These are phyloP conservation scores for Pseudozyma sp. DNA, from an alignment of 1,284 basidiomycete genomes.

Conservation along the genomic window DNA sequence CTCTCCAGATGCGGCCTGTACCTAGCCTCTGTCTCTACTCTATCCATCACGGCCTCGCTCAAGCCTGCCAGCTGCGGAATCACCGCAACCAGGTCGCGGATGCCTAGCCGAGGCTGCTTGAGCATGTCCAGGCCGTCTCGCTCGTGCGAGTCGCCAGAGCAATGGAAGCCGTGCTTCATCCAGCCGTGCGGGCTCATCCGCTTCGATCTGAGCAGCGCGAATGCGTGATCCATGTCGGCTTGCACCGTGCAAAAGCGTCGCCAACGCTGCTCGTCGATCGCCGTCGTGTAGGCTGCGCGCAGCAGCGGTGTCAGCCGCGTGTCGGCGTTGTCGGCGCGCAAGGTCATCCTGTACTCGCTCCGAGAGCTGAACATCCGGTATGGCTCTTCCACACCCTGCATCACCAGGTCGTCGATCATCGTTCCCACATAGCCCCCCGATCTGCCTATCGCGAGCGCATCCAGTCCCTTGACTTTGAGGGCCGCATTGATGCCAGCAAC, in stretches of 20 bases:
- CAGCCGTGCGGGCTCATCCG: constrained; percentile 66
- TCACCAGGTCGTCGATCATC: constrained; percentile 88
- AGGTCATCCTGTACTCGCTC: constrained; percentile 86
- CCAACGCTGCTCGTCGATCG: constrained; percentile 78
- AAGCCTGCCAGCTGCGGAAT: constrained; percentile 75
- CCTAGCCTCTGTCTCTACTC: constrained; percentile 39
- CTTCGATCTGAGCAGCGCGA: constrained; percentile 72
- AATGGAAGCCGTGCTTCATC: constrained; percentile 63
- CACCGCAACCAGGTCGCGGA: constrained; percentile 71
- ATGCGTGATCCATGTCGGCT: constrained; percentile 73
- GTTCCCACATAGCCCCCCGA: constrained; percentile 87
- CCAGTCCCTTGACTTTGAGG: constrained; percentile 74
- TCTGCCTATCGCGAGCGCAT: constrained; percentile 78
- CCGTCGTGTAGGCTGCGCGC: constrained; percentile 73
- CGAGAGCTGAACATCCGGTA: constrained; percentile 94
- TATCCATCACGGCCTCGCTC: constrained; percentile 61
- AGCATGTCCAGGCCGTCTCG: constrained; percentile 79
- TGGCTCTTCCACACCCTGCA: constrained; percentile 87
- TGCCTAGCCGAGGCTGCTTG: constrained; percentile 75
- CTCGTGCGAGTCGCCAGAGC: constrained; percentile 63
- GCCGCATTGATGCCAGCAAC: constrained; percentile 89
- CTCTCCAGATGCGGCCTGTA: constrained; percentile 74
- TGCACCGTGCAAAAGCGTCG: constrained; percentile 72
- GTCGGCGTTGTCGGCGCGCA: constrained; percentile 89
- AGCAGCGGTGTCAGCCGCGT: constrained; percentile 75